A percentile compares a stretch with the other conserved stretches of the same genome.
Evolutionary conservation across 768 basidiomycete species (phyloP).

Genomic region (Auricularia sp.): DNA sequence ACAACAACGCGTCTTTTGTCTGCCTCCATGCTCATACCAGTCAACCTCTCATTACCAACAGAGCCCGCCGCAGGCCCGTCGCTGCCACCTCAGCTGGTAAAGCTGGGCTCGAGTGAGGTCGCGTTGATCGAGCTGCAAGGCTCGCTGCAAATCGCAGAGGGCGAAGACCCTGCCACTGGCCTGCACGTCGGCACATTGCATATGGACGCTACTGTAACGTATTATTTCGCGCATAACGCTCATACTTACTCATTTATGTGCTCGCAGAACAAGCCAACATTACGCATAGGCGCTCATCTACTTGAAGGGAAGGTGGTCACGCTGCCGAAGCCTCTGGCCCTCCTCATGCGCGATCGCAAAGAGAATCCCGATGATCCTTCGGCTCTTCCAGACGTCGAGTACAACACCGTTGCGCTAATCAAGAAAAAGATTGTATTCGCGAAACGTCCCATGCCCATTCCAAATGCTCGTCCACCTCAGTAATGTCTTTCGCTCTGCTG

Average conservation of each 20-base stretch:
- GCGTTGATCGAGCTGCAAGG: slow-evolving; percentile 87
- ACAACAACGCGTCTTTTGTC: background rate
- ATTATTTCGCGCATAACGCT: background rate
- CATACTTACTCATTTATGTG: background rate
- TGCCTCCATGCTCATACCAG: background rate
- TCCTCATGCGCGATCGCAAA: slow-evolving; percentile 35
- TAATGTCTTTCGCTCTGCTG: background rate
- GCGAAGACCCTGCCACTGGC: slow-evolving; percentile 41
- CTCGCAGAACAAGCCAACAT: slow-evolving; percentile 59
- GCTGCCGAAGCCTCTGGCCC: slow-evolving; percentile 72
- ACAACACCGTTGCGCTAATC: slow-evolving; percentile 61
- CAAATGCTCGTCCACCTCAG: background rate
- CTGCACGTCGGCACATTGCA: slow-evolving; percentile 70
- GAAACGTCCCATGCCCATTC: slow-evolving; percentile 70
- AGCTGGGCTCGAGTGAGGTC: slow-evolving; percentile 68
- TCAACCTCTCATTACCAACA: background rate
- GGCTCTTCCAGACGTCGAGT: slow-evolving; percentile 22
- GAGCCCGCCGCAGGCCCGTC: slow-evolving; percentile 20
- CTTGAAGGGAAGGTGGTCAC: slow-evolving; percentile 76
- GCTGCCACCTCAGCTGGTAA: slow-evolving; percentile 44
- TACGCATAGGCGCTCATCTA: slow-evolving; percentile 79
- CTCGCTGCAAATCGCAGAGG: slow-evolving; percentile 55
- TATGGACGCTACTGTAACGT: slow-evolving; percentile 36
- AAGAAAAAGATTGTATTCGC: slow-evolving; percentile 77
- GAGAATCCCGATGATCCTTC: slow-evolving; percentile 15